Evolutionary conservation across 805 yeast species (phyloP).

Genomic region (Ogataea glucozyma): DNA sequence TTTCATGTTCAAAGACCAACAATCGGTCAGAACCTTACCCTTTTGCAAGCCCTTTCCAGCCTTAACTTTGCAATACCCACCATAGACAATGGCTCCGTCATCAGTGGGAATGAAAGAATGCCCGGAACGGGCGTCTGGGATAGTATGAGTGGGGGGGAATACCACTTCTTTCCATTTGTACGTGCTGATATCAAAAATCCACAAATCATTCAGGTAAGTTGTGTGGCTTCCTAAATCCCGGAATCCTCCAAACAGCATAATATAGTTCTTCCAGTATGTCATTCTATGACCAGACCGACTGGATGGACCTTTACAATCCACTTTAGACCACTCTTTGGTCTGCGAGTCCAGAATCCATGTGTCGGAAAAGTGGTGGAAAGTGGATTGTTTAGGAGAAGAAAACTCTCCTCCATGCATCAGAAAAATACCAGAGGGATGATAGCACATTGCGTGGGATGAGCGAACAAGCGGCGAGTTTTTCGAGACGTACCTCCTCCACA

Average conservation of each 20-base stretch:
- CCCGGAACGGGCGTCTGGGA: slow-evolving; percentile 93
- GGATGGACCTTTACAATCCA: slow-evolving; percentile 77
- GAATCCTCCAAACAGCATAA: slow-evolving; percentile 88
- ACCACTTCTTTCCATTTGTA: slow-evolving; percentile 91
- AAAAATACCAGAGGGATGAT: slow-evolving; percentile 86
- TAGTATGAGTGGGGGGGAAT: slow-evolving; percentile 74
- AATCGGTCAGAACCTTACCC: slow-evolving; percentile 84
- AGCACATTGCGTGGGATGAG: slow-evolving; percentile 90
- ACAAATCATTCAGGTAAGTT: slow-evolving; percentile 78
- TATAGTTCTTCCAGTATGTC: slow-evolving; percentile 87
- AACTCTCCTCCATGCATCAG: slow-evolving; percentile 95
- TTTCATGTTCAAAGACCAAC: slow-evolving; percentile 88
- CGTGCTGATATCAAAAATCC: slow-evolving; percentile 89
- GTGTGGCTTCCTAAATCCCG: slow-evolving; percentile 85
- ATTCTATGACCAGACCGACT: slow-evolving; percentile 92
- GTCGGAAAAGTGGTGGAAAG: slow-evolving; percentile 95
- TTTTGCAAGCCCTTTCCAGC: slow-evolving; percentile 85
- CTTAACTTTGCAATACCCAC: slow-evolving; percentile 93
- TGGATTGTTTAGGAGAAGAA: slow-evolving; percentile 91
- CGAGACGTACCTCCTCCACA: slow-evolving; percentile 77
- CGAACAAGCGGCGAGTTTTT: slow-evolving; percentile 90
- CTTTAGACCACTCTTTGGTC: slow-evolving; percentile 85
- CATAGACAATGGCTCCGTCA: slow-evolving; percentile 85
- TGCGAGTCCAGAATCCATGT: slow-evolving; percentile 90
- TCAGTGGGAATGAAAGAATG: slow-evolving; percentile 79